These are phyloP conservation scores for Conticribra guillardii DNA, from an alignment of 108 stramenopile species.

Conservation along the genomic window DNA sequence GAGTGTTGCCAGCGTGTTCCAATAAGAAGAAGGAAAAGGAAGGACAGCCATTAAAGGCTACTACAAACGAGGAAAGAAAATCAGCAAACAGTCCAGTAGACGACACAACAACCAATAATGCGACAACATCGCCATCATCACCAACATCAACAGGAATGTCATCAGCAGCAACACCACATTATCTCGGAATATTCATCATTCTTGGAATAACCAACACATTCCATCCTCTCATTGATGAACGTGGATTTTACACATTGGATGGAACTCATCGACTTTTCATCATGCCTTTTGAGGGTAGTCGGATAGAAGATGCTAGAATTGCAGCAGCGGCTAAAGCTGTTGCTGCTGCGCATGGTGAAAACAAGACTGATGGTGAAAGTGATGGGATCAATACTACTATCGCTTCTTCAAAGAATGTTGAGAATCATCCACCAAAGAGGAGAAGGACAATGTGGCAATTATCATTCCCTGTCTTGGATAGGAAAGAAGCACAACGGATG, in stretches of 20 bases:
- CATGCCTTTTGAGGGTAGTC: slow-evolving; percentile 81
- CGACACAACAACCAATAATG: no score
- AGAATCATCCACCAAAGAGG: slow-evolving; percentile 4
- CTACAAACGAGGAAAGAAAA: no score
- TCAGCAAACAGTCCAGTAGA: no score
- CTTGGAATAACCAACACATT: slow-evolving; percentile 71
- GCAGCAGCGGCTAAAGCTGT: background rate
- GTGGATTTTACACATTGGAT: slow-evolving; percentile 87
- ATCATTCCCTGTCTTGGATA: slow-evolving; percentile 55
- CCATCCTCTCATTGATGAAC: slow-evolving; percentile 77
- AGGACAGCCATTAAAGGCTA: no score
- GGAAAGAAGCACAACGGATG: slow-evolving; percentile 35
- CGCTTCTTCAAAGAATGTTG: background rate
- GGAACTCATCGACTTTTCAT: slow-evolving; percentile 78
- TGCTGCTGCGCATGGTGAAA: background rate
- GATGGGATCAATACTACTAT: no score
- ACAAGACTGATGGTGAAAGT: background rate
- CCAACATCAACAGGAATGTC: background rate
- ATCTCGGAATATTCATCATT: slow-evolving; percentile 73
- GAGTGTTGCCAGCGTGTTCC: slow-evolving; percentile 18
- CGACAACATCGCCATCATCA: slow-evolving; percentile 22
- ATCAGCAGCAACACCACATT: slow-evolving; percentile 20
- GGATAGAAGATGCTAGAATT: slow-evolving; percentile 39
- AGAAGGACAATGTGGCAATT: slow-evolving; percentile 89
- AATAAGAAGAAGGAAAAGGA: no score